Percentiles rank a stretch among this genome's conserved stretches.
Evolutionary conservation across 2,329 filamentous ascomycete genomes (phyloP).

Genomic region (Epichloe uncinata): DNA sequence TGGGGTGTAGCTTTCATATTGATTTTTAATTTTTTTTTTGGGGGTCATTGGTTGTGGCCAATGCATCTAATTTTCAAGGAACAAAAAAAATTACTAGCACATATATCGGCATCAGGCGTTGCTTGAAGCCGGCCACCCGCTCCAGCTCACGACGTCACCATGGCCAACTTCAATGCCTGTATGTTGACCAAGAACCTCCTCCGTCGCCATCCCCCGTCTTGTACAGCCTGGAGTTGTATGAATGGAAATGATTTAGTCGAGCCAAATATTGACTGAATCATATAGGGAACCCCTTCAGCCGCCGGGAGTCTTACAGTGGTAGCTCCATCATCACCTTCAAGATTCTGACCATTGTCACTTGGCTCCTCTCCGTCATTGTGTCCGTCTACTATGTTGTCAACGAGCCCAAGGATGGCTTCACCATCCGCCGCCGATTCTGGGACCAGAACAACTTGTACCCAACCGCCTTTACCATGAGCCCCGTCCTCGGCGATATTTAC

Average conservation of each 20-base stretch:
- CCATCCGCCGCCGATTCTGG: constrained; percentile 55
- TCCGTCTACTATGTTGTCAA: constrained; percentile 63
- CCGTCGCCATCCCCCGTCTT: too few relatives aligned
- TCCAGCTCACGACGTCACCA: constrained; percentile 1
- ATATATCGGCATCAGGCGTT: background rate
- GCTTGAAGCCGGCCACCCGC: background rate
- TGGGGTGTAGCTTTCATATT: background rate
- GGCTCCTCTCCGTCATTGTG: constrained; percentile 58
- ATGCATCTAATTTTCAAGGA: too few relatives aligned
- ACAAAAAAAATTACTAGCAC: too few relatives aligned
- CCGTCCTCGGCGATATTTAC: constrained; percentile 54
- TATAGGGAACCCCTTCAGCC: constrained; percentile 67
- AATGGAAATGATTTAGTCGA: background rate
- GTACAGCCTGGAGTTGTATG: too few relatives aligned
- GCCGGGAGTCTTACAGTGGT: constrained; percentile 50
- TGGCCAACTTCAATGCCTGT: constrained; percentile 9
- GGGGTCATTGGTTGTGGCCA: too few relatives aligned
- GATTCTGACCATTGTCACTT: constrained; percentile 58
- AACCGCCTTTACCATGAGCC: constrained; percentile 66
- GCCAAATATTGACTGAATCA: background rate
- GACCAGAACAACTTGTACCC: constrained; percentile 52
- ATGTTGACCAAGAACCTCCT: background rate
- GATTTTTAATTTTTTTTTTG: too few relatives aligned
- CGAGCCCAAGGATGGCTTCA: constrained; percentile 47
- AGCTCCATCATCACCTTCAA: constrained; percentile 59